Base-by-base conservation (phyloP, 1,284 basidiomycete species). In the Coniferiporia sulphurascens region DNA sequence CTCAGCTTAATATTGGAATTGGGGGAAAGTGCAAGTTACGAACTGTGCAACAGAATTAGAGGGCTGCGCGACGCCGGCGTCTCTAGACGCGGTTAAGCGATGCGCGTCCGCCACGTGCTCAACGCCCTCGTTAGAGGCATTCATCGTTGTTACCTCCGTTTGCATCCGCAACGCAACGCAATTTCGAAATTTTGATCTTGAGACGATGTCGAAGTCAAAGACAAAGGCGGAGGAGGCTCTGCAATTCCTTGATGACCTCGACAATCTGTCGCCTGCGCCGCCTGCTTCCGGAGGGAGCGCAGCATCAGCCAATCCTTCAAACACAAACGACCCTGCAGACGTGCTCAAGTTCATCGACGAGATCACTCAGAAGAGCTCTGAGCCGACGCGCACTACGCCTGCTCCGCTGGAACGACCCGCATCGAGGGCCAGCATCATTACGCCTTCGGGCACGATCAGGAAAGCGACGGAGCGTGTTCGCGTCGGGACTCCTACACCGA, bases 301-400 rank as follows among this genome's bases (percentile, higher is more conserved):
- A 49, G 38, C 72, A 56, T 58, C 66, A 45, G 57, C 66, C 36
- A 55, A 54, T 48, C 46, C 68, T 45, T 60, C 68, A 21, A 65
- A 67, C n/a, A 67, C 68, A 34, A 83, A 83, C 46, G 86, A 92
- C 70, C 87, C 89, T 19, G 72, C 77, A 0, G 89, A 91, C 63
- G 92, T 91, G 15, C 83, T 95, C 48, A 94, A 93, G 22, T 96
- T 95, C 76, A 84, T 97, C 56, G 93, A 97, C 73, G 93, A 96
- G 73, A 93, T 96, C 66, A 94, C 92, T 0, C 91, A 92, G 79
- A 94, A 93, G 74, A 88, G 85, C 70, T 79, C 86, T 3, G 89
- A 90, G 65, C 87, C 88, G 3, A 83, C 84, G 8, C 84, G 86
- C 45, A 68, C 79, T 1, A 74, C 84, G 32, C 73, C 80, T 34